These are phyloP conservation scores for Saitozyma sp. DNA, from an alignment of 768 basidiomycete genomes.

Conservation along the genomic window DNA sequence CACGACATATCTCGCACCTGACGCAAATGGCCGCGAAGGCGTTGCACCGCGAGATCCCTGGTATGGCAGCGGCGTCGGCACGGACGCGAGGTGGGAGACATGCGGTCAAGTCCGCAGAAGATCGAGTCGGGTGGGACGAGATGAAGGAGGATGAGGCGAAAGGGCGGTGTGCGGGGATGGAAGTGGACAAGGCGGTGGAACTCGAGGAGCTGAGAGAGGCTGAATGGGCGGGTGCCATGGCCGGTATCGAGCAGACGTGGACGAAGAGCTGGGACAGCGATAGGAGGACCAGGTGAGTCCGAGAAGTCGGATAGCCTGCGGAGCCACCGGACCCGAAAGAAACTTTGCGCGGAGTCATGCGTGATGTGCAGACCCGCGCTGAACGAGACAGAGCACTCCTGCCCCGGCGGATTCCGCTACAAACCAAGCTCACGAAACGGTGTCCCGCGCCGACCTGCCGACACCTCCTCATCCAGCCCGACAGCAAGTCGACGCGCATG, in stretches of 20 bases:
- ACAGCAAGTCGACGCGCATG: constrained; percentile 91
- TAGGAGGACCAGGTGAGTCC: background rate
- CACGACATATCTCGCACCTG: constrained; percentile 52
- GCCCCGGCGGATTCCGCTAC: constrained; percentile 86
- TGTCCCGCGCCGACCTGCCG: constrained; percentile 76
- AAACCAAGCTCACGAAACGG: constrained; percentile 91
- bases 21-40: constrained; percentile 82
- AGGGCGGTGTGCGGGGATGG: constrained; percentile 63
- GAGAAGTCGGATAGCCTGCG: background rate
- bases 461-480: constrained; percentile 97
- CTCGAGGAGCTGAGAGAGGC: no score
- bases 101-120: constrained; percentile 6
- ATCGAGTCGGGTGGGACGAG: constrained; percentile 42
- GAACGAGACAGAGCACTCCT: constrained; percentile 65
- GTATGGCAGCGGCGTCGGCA: constrained; percentile 28
- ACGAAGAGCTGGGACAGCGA: constrained; percentile 5
- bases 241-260: background rate
- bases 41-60: constrained; percentile 71
- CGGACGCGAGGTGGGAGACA: constrained; percentile 6
- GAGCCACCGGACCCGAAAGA: background rate
- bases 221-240: no score
- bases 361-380: background rate
- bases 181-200: constrained; percentile 58
- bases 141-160: constrained; percentile 38
- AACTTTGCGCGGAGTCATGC: background rate